A percentile compares a stretch with the other conserved stretches of the same genome.
Conservation (phyloP, 768 basidiomycete species). For the Trametes sanguinea region DNA sequence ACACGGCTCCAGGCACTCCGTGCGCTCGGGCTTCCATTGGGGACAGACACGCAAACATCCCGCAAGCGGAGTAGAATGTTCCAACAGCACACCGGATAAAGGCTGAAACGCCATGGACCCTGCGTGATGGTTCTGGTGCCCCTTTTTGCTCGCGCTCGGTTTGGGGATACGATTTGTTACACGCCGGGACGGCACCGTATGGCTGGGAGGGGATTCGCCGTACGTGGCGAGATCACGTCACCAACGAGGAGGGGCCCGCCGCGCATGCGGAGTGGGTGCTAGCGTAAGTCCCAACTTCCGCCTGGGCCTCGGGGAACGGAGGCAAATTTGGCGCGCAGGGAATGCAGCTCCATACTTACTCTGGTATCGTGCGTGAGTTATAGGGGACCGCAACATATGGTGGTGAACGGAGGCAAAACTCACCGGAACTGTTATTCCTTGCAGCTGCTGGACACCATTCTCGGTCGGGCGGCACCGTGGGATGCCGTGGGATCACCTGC, state of each 20-base stretch:
- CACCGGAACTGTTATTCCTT: not conserved
- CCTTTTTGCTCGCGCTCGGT: not conserved
- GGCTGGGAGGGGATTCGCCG: not conserved
- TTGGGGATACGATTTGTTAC: not conserved
- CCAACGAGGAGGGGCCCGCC: not conserved
- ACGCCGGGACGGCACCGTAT: not conserved
- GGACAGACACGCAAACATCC: slow-evolving; percentile 2
- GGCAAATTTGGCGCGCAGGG: slow-evolving; percentile 6
- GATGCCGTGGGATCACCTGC: no score
- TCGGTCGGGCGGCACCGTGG: not conserved
- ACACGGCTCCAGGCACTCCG: slow-evolving; percentile 17
- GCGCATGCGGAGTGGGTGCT: not conserved
- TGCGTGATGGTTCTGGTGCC: slow-evolving; percentile 5
- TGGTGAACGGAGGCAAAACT: slow-evolving; percentile 9
- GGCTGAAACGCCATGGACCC: slow-evolving; percentile 3
- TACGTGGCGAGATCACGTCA: slow-evolving; percentile 2
- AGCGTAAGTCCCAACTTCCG: not conserved
- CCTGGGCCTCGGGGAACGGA: slow-evolving; percentile 9
- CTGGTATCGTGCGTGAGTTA: not conserved
- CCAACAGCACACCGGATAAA: slow-evolving; percentile 8
- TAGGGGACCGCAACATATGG: not conserved
- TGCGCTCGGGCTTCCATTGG: slow-evolving; percentile 11
- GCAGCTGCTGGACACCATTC: not conserved
- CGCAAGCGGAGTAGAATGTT: slow-evolving; percentile 13
- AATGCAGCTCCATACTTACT: slow-evolving; percentile 17